A percentile compares a stretch with the other conserved stretches of the same genome.
Evolutionary conservation across 2,329 filamentous ascomycete species (phyloP).

Genomic region (Ophiocordyceps polyrhachis-furcata): DNA sequence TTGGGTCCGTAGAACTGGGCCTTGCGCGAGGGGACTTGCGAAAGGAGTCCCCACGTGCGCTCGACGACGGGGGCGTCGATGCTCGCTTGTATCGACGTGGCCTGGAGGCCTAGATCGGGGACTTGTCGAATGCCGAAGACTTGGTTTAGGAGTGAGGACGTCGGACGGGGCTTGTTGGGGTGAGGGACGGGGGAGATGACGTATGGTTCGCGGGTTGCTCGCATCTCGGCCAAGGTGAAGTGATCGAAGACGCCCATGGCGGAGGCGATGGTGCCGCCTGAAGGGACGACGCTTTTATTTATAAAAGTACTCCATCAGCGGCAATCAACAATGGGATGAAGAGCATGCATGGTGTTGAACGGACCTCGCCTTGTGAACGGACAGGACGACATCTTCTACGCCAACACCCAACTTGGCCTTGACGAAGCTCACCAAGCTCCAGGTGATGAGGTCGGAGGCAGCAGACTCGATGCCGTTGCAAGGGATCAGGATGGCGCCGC

Average conservation of each 20-base stretch:
- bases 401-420: conserved; percentile 28
- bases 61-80: conserved; percentile 38
- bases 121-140: conserved; percentile 30
- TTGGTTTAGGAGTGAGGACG: conserved; percentile 18
- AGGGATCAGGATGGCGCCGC: conserved; percentile 40
- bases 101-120: conserved; percentile 34
- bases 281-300: conserved; percentile 21
- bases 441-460: conserved; percentile 40
- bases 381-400: conserved; percentile 34
- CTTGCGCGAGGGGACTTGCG: conserved; percentile 22
- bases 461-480: conserved; percentile 45
- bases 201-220: conserved; percentile 28
- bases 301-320: not conserved
- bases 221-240: conserved; percentile 29
- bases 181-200: conserved; percentile 37
- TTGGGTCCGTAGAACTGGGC: conserved; percentile 38
- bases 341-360: conserved; percentile 3
- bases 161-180: conserved; percentile 12
- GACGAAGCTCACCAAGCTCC: conserved; percentile 30
- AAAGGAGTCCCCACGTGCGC: conserved; percentile 42
- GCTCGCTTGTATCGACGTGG: conserved; percentile 28
- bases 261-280: conserved; percentile 52
- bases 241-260: conserved; percentile 38
- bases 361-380: conserved; percentile 23
- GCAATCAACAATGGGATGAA: not conserved